A percentile compares a stretch with the other conserved stretches of the same genome.
Conservation (phyloP, 768 basidiomycete species). For the Suillus ampliporus region DNA sequence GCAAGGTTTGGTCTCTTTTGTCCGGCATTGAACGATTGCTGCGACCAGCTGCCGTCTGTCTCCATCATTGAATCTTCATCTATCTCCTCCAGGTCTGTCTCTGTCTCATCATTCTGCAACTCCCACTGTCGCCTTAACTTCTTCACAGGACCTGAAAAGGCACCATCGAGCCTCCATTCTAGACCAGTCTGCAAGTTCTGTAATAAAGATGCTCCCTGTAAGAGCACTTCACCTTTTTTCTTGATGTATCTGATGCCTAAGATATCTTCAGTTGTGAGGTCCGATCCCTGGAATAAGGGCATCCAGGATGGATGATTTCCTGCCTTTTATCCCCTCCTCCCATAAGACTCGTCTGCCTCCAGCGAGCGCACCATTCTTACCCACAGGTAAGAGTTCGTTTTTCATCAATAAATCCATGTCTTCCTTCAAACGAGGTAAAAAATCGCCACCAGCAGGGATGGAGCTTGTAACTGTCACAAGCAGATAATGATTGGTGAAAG, state of each 20-base stretch:
- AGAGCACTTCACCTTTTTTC: background rate
- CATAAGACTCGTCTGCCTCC: no score
- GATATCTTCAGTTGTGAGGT: background rate
- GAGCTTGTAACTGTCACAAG: no score
- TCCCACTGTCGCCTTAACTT: background rate
- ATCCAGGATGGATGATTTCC: background rate
- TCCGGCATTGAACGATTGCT: background rate
- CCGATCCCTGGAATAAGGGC: background rate
- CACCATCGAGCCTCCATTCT: background rate
- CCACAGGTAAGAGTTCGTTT: no score
- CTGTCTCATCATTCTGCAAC: background rate
- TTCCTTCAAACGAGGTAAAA: no score
- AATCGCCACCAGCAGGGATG: no score
- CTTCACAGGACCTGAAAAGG: background rate
- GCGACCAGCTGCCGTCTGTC: background rate
- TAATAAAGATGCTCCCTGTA: background rate
- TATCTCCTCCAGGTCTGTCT: background rate
- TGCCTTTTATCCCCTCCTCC: background rate
- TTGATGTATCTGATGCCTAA: background rate
- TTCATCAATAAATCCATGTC: no score
- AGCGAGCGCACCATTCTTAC: no score
- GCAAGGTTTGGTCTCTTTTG: background rate
- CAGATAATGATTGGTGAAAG: no score
- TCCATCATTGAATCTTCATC: background rate
- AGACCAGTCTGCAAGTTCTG: background rate